Base-by-base conservation (phyloP, 1,139 yeast species). In the Debaryomyces nepalensis region DNA sequence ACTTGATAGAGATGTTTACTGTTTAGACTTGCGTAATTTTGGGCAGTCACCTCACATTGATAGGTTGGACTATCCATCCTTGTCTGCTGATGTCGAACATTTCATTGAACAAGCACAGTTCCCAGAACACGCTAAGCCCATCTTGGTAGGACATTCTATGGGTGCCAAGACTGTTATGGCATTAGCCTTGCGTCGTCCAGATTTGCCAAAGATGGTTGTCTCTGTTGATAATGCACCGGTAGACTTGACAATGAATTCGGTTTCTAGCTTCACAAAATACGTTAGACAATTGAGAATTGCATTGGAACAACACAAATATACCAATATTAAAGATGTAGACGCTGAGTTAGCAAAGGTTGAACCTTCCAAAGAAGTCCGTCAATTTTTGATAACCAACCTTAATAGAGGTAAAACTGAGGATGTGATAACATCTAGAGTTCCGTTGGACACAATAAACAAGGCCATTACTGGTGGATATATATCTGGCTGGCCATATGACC, bases 81-180 rank as follows among this genome's bases (percentile, higher is more conserved):
- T 93, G 68, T 85, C 97, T 1, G 85, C 88, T 0, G 99, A 93
- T 61, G 90, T 93, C 18, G 90, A 84, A 55, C 56, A 64, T 24
- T 93, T 91, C 59, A 75, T 90, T 11, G 76, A 75, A 4, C 72
- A 79, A 14, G 53, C 64, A 0, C 49, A 82, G 9, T 67, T 68
- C 22, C 54, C 54, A 21, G 47, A 53, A n/a, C 16, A 14, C 14
- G 26, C 36, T n/a, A 67, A 75, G 30, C 87, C 95, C 0, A 79
- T 88, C 14, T 51, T 93, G 16, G 73, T 93, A 19, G 99, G 99
- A 1, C 98, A 91, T 63, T 90, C 97, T 0, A 90, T 93, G 97
- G 99, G 99, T 5, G 98, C 97, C 7, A 93, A 93, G 58, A 78
- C 91, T 0, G 97, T 87, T 3, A 91, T 93, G 98, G 89, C 93